Conservation (phyloP, 495 filamentous ascomycete species). For the Monascus purpureus region DNA sequence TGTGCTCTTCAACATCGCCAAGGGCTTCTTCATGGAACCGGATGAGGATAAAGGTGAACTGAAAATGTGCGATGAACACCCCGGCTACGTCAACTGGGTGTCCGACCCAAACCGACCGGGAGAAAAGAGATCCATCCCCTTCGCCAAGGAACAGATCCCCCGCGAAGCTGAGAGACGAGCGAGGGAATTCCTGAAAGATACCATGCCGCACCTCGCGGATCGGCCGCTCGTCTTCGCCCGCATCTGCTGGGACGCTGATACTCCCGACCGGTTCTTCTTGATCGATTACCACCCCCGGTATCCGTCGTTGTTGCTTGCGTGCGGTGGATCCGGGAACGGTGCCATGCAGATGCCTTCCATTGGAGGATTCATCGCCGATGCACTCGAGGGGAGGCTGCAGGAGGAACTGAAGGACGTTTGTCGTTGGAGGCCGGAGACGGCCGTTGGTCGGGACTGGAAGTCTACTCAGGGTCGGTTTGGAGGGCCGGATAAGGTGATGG, state of each 20-base stretch:
- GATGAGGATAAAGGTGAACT: slow-evolving; percentile 34
- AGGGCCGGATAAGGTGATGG: slow-evolving; percentile 27
- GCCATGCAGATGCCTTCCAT: slow-evolving; percentile 38
- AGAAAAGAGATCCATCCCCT: slow-evolving; percentile 24
- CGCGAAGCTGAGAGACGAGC: slow-evolving; percentile 26
- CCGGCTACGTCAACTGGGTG: slow-evolving; percentile 37
- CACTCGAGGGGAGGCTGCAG: slow-evolving; percentile 27
- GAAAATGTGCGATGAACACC: slow-evolving; percentile 44
- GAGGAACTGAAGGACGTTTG: slow-evolving; percentile 23
- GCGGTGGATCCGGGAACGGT: slow-evolving; percentile 37
- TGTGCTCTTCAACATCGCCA: slow-evolving; percentile 36
- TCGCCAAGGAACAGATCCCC: slow-evolving; percentile 35
- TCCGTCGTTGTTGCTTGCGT: slow-evolving; percentile 28
- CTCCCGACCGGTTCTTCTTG: slow-evolving; percentile 34
- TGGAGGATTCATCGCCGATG: slow-evolving; percentile 32
- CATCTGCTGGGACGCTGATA: slow-evolving; percentile 43
- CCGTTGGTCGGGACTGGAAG: slow-evolving; percentile 31
- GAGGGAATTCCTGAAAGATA: slow-evolving; percentile 29
- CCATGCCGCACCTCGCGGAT: slow-evolving; percentile 35
- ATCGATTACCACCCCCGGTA: slow-evolving; percentile 29
- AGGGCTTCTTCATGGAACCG: slow-evolving; percentile 44
- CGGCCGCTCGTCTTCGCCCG: slow-evolving; percentile 33
- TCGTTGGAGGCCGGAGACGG: slow-evolving; percentile 38
- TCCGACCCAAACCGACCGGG: slow-evolving; percentile 5
- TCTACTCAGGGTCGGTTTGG: slow-evolving; percentile 35